These are phyloP conservation scores for Colletotrichum musicola DNA, from an alignment of 2,329 filamentous ascomycete species.

Conservation along the genomic window DNA sequence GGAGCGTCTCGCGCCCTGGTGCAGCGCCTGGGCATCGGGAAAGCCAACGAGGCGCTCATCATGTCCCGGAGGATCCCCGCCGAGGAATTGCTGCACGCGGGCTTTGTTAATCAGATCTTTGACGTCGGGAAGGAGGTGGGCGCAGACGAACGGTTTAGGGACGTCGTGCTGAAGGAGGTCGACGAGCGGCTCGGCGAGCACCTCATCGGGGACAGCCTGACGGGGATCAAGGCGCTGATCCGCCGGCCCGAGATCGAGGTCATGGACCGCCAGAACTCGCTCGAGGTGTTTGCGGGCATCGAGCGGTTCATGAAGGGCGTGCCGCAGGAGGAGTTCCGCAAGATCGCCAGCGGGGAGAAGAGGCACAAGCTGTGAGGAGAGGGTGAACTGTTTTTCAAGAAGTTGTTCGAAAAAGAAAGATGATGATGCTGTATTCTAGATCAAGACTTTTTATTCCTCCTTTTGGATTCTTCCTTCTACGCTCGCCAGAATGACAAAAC, in stretches of 20 bases:
- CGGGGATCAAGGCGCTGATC: slow-evolving; percentile 88
- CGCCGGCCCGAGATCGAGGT: slow-evolving; percentile 77
- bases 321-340: slow-evolving; percentile 90
- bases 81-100: slow-evolving; percentile 79
- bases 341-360: slow-evolving; percentile 89
- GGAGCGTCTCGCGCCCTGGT: slow-evolving; percentile 84
- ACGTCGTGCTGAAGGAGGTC: slow-evolving; percentile 81
- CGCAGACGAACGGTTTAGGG: slow-evolving; percentile 77
- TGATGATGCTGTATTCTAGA: not conserved
- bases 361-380: slow-evolving; percentile 86
- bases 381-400: no score
- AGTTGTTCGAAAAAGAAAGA: not conserved
- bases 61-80: slow-evolving; percentile 84
- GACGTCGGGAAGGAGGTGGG: slow-evolving; percentile 57
- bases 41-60: slow-evolving; percentile 92
- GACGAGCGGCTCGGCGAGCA: slow-evolving; percentile 84
- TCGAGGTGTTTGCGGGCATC: slow-evolving; percentile 88
- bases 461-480: not conserved
- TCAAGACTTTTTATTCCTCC: not conserved
- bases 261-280: slow-evolving; percentile 81
- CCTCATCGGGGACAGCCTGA: slow-evolving; percentile 81
- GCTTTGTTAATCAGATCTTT: slow-evolving; percentile 91
- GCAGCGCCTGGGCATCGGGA: slow-evolving; percentile 80
- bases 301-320: slow-evolving; percentile 83
- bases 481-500: not conserved